Evolutionary conservation across 768 basidiomycete species (phyloP), one percentile per base, ranked within the genome.

Genomic region (Auricularia auricula-judae): DNA sequence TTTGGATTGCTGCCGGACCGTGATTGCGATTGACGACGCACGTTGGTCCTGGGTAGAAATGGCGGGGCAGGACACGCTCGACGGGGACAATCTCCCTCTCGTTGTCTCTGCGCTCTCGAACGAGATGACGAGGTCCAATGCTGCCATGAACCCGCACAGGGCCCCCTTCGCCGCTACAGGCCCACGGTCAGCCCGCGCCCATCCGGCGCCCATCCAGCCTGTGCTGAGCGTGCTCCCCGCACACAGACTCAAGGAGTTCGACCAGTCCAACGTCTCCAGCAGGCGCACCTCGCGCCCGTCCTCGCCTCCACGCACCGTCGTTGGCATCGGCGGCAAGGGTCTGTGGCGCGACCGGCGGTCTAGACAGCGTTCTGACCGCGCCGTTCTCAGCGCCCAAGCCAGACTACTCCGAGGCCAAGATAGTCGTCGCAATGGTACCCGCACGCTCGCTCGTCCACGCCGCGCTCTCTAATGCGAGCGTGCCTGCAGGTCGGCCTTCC

Each of bases 351-450:
- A 29, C 18, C 62, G 14, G 63, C 39, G 59, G 39, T 42, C 21
- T 64, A 34, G 64, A 36, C 39, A 23, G 51, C 66, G 44, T 63
- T 47, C 39, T 29, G 43, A 64, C 62, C 51, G 63, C 62, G 36
- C 51, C 14, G 12, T 59, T 44, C 58, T 56, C 68, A 94, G 92
- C 96, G 59, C 89, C 91, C 63, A 98, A 96, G 74, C 97, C 97
- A 4, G 97, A 99, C 72, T 98, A 98, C 70, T 97, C 94, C 3
- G 95, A 98, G 72, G 92, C 93, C 43, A 99, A 98, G 83, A 97
- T 99, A 68, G 93, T 99, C 5, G 84, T 98, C 11, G 96, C 96
- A 2, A 98, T 98, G 92, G 96, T 93, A 62, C 61, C 76, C 65
- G 14, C 63, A 7, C 56, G 29, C 18, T 36, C 36, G 61, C 54